Conservation (phyloP, 345 rosid species). For the Dipteronia dyeriana region DNA sequence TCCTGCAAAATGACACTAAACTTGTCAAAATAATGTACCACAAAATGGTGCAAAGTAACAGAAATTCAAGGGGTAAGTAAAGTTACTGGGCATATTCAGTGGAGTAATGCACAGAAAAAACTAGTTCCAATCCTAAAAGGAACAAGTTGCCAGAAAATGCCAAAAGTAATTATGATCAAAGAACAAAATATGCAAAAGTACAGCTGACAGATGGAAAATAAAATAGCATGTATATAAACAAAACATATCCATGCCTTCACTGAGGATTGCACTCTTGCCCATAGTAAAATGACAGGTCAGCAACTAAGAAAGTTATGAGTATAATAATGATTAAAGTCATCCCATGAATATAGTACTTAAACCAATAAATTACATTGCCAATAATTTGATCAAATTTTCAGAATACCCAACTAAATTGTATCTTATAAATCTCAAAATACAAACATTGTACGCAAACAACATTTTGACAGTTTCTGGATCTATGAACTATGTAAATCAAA, state of each 20-base stretch:
- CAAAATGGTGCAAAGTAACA: conserved; percentile 4
- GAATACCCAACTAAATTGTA: background rate
- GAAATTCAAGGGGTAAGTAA: background rate
- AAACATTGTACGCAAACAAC: background rate
- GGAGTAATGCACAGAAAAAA: background rate
- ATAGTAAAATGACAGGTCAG: background rate
- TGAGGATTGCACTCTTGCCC: background rate
- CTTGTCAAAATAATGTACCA: conserved; percentile 13
- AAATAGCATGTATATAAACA: background rate
- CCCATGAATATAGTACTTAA: background rate
- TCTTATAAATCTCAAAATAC: background rate
- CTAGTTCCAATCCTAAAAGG: background rate
- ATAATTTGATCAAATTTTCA: background rate
- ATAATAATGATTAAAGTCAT: background rate
- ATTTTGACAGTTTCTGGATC: background rate
- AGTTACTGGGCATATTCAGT: background rate
- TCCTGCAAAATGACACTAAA: conserved; percentile 57
- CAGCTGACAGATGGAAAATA: background rate
- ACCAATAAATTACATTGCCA: conserved; percentile 9
- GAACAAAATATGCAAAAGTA: background rate
- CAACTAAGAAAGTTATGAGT: background rate
- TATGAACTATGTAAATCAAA: background rate
- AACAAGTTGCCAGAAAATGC: background rate
- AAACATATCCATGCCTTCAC: background rate
- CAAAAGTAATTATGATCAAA: background rate